Evolutionary conservation across 129 eudicot genomes (phyloP).

Genomic region (Artemisia argyi): DNA sequence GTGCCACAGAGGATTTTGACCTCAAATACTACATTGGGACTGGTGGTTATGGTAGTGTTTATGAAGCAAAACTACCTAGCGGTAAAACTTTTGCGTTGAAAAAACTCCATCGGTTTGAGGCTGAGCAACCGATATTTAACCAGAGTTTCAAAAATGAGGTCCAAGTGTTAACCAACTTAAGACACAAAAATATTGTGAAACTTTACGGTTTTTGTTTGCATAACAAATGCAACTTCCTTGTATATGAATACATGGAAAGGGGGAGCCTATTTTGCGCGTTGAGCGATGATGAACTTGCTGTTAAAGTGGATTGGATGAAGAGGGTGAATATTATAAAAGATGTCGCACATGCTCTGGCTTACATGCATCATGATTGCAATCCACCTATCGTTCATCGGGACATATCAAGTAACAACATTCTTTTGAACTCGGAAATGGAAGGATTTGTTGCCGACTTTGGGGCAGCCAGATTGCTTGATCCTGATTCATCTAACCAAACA

Average conservation of each 20-base stretch:
- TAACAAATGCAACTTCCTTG: constrained; percentile 31
- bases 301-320: constrained; percentile 37
- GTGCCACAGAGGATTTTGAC: constrained; percentile 38
- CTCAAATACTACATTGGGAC: constrained; percentile 41
- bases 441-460: constrained; percentile 47
- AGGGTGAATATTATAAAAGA: constrained; percentile 41
- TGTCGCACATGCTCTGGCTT: constrained; percentile 37
- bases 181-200: constrained; percentile 31
- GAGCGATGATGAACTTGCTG: constrained; percentile 17
- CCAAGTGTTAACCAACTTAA: constrained; percentile 24
- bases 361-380: constrained; percentile 43
- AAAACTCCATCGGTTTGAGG: constrained; percentile 31
- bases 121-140: constrained; percentile 22
- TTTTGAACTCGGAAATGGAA: constrained; percentile 27
- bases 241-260: constrained; percentile 39
- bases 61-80: constrained; percentile 31
- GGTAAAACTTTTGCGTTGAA: constrained; percentile 38
- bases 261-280: constrained; percentile 43
- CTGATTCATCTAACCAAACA: constrained; percentile 35
- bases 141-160: constrained; percentile 38
- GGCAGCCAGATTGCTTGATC: constrained; percentile 36
- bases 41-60: constrained; percentile 40
- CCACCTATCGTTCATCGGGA: constrained; percentile 43
- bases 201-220: constrained; percentile 39
- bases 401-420: constrained; percentile 44